A percentile compares a stretch with the other conserved stretches of the same genome.
phyloP scores from a whole-genome alignment of 139 green algal genomes.

The Ettlia oleoabundans region DNA sequence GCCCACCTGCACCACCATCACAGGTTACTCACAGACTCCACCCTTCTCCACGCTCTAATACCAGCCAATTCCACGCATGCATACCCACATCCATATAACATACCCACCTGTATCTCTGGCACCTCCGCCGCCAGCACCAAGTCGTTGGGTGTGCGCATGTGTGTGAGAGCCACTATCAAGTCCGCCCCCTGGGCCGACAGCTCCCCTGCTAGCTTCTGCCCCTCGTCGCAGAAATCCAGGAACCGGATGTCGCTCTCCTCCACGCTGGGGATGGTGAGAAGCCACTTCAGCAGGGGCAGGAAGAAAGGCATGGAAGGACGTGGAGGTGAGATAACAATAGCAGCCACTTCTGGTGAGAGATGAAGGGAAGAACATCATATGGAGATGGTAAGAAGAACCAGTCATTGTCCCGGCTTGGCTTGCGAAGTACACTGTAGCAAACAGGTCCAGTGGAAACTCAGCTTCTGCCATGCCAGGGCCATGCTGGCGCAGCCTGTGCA shows the following conservation, averaged over 20 bases:
- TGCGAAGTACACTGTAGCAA: too few species aligned
- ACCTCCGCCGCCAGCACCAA: slow-evolving; percentile 54
- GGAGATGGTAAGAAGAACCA: too few species aligned
- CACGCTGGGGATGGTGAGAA: slow-evolving; percentile 60
- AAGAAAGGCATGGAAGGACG: not conserved
- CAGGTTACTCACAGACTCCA: too few species aligned
- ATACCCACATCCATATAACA: too few species aligned
- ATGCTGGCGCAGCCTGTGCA: too few species aligned
- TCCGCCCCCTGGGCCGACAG: slow-evolving; percentile 66
- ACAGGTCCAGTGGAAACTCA: too few species aligned
- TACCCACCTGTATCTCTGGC: slow-evolving; percentile 33
- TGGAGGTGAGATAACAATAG: not conserved
- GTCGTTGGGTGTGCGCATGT: slow-evolving; percentile 86
- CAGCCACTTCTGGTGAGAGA: too few species aligned
- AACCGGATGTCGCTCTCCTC: slow-evolving; percentile 64
- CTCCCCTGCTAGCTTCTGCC: slow-evolving; percentile 39
- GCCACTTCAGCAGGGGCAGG: slow-evolving; percentile 60
- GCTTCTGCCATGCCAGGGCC: too few species aligned
- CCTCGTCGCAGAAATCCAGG: slow-evolving; percentile 73
- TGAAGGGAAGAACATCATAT: too few species aligned
- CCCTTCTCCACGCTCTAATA: too few species aligned
- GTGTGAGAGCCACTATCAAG: slow-evolving; percentile 79
- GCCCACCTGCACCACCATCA: not conserved
- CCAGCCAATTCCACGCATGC: too few species aligned
- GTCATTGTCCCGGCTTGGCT: too few species aligned